Evolutionary conservation across 495 filamentous ascomycete species (phyloP).

Genomic region (Saxophila tyrrhenica): DNA sequence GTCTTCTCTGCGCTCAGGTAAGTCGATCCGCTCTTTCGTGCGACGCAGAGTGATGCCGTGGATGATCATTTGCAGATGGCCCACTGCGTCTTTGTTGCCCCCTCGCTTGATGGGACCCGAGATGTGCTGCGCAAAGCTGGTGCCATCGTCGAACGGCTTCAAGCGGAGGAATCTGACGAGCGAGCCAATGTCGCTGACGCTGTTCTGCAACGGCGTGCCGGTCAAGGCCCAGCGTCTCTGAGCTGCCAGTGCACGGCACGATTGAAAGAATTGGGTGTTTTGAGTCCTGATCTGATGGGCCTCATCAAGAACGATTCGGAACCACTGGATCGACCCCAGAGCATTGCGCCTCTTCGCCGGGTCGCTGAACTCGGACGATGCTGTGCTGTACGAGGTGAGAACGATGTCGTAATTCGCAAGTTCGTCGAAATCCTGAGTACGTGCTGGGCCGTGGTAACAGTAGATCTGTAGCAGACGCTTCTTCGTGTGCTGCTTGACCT

Average conservation of each 20-base stretch:
- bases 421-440: slow-evolving; percentile 52
- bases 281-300: slow-evolving; percentile 89
- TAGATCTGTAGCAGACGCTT: slow-evolving; percentile 51
- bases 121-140: slow-evolving; percentile 65
- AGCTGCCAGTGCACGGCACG: slow-evolving; percentile 69
- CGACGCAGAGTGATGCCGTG: slow-evolving; percentile 88
- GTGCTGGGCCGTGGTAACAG: slow-evolving; percentile 72
- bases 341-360: slow-evolving; percentile 42
- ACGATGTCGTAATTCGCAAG: slow-evolving; percentile 70
- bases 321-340: slow-evolving; percentile 71
- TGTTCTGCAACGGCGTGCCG: slow-evolving; percentile 83
- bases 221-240: slow-evolving; percentile 91
- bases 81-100: slow-evolving; percentile 68
- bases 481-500: slow-evolving; percentile 70
- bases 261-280: slow-evolving; percentile 64
- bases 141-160: slow-evolving; percentile 71
- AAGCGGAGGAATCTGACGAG: slow-evolving; percentile 84
- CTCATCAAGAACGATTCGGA: slow-evolving; percentile 91
- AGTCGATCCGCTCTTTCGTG: slow-evolving; percentile 75
- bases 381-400: slow-evolving; percentile 81
- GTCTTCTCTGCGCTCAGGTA: slow-evolving; percentile 49
- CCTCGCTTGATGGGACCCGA: slow-evolving; percentile 64
- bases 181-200: slow-evolving; percentile 78
- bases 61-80: slow-evolving; percentile 80
- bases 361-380: slow-evolving; percentile 60